phyloP scores from a whole-genome alignment of 1,139 yeast species.

The Nakaseomyces delphensis region DNA sequence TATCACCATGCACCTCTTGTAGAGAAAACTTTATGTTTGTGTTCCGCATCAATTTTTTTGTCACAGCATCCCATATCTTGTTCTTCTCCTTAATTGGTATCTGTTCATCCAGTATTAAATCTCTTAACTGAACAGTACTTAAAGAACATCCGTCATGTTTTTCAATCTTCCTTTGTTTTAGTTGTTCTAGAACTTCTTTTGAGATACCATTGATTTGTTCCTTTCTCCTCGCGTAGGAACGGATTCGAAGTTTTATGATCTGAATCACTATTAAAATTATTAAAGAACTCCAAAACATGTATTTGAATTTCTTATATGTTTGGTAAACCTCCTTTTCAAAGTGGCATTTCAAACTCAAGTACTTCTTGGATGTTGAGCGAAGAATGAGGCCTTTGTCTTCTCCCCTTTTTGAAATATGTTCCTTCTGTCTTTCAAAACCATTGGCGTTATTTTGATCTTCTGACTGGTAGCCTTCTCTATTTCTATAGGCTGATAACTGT shows the following conservation, averaged over 20 bases:
- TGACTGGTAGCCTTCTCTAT: conserved; percentile 28
- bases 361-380: conserved; percentile 66
- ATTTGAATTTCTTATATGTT: conserved; percentile 40
- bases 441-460: conserved; percentile 27
- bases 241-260: conserved; percentile 33
- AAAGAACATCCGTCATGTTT: conserved; percentile 35
- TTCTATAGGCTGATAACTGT: conserved; percentile 28
- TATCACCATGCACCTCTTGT: conserved; percentile 74
- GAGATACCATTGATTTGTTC: conserved; percentile 31
- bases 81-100: conserved; percentile 41
- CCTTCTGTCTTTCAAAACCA: conserved; percentile 33
- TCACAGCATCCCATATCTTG: conserved; percentile 56
- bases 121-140: conserved; percentile 72
- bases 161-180: conserved; percentile 34
- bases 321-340: conserved; percentile 46
- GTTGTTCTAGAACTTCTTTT: conserved; percentile 37
- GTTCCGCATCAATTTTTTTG: conserved; percentile 53
- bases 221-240: conserved; percentile 35
- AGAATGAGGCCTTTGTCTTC: conserved; percentile 39
- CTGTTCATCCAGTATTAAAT: conserved; percentile 44
- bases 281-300: conserved; percentile 31
- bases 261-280: conserved; percentile 25
- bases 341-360: conserved; percentile 55
- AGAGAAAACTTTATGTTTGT: conserved; percentile 28
- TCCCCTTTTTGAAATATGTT: conserved; percentile 30